phyloP scores from a whole-genome alignment of 345 rosid genomes.

The Psidium friedrichsthalianum region DNA sequence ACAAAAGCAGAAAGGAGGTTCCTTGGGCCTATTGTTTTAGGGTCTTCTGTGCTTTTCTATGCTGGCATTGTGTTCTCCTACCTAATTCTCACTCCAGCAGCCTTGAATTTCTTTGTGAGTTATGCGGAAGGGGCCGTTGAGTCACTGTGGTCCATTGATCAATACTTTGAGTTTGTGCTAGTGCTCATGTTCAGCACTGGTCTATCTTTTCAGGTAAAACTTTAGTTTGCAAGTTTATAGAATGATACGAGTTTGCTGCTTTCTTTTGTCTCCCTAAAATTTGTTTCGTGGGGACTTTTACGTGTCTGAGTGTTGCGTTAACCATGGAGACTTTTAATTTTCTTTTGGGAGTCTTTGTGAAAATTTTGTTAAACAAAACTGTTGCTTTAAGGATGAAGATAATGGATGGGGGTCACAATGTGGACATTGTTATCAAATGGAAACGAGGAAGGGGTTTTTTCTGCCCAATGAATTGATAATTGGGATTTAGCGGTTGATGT shows the following conservation, averaged over 20 bases:
- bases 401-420: no score
- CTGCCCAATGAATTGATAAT: background rate
- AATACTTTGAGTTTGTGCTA: constrained; percentile 90
- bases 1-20: constrained; percentile 87
- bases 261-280: background rate
- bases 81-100: constrained; percentile 82
- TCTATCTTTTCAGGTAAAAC: constrained; percentile 80
- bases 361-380: background rate
- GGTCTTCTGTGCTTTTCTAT: constrained; percentile 87
- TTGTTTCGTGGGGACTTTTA: background rate
- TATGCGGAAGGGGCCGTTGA: constrained; percentile 98
- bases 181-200: constrained; percentile 99
- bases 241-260: background rate
- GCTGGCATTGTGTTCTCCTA: constrained; percentile 84
- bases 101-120: constrained; percentile 84
- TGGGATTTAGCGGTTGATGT: background rate
- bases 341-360: background rate
- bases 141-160: constrained; percentile 97
- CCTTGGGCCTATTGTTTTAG: constrained; percentile 84
- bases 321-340: background rate
- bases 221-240: background rate
- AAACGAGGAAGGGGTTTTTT: background rate
- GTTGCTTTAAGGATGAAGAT: background rate
- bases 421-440: background rate
- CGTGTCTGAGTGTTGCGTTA: background rate